Evolutionary conservation across 2,329 filamentous ascomycete genomes (phyloP).

Genomic region (Dactylellina cionopaga): DNA sequence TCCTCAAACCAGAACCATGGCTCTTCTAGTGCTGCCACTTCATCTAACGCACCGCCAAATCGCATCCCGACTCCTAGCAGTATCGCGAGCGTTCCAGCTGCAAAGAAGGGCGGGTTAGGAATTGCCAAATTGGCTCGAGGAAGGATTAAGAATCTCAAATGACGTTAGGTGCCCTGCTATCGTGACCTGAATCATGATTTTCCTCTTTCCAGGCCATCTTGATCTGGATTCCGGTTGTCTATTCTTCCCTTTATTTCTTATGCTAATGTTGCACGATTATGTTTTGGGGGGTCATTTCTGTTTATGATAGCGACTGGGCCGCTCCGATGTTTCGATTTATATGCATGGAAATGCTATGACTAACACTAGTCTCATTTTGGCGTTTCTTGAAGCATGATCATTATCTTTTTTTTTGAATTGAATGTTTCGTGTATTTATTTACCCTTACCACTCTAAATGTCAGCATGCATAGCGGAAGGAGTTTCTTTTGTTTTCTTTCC

Average conservation of each 20-base stretch:
- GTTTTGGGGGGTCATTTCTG: too few relatives aligned
- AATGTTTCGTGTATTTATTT: neutral
- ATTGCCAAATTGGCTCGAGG: constrained; percentile 38
- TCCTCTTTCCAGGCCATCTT: neutral
- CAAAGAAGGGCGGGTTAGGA: constrained; percentile 42
- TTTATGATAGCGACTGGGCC: too few relatives aligned
- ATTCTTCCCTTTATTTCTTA: too few relatives aligned
- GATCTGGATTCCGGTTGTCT: neutral
- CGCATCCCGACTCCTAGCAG: constrained; percentile 50
- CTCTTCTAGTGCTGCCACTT: constrained; percentile 4
- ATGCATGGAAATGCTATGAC: too few relatives aligned
- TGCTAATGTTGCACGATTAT: too few relatives aligned
- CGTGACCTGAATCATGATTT: neutral
- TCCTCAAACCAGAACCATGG: constrained; percentile 16
- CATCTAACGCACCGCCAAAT: constrained; percentile 29
- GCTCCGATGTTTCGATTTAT: too few relatives aligned
- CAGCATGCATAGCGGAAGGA: constrained; percentile 47
- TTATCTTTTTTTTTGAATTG: neutral
- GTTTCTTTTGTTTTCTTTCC: constrained; percentile 25
- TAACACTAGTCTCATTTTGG: too few relatives aligned
- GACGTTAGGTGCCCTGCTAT: neutral
- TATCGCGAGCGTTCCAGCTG: constrained; percentile 18
- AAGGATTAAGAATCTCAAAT: constrained; percentile 39
- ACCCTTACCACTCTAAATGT: neutral
- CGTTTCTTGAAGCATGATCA: neutral